A percentile compares a stretch with the other conserved stretches of the same genome.
These are phyloP conservation scores for Sclerotinia nivalis DNA, from an alignment of 2,329 filamentous ascomycete species.

Conservation along the genomic window DNA sequence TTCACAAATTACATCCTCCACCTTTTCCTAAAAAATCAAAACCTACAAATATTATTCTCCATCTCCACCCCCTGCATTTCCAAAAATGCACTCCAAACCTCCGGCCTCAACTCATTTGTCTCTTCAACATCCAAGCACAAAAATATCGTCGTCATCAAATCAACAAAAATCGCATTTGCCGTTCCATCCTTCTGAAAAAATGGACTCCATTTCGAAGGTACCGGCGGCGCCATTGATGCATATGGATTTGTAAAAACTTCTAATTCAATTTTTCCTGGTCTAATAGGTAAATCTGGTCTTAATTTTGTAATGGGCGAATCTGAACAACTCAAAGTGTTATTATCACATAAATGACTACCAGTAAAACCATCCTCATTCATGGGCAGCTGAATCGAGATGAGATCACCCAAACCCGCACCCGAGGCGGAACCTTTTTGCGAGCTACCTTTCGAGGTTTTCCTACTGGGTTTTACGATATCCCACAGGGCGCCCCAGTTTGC, in stretches of 20 bases:
- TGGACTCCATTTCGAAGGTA: conserved; percentile 32
- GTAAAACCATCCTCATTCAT: background rate
- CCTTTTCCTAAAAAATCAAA: background rate
- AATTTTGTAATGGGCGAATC: conserved; percentile 1
- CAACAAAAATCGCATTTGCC: conserved; percentile 31
- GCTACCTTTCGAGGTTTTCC: conserved; percentile 25
- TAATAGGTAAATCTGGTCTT: background rate
- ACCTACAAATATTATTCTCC: conserved; percentile 33
- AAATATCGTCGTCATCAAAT: conserved; percentile 37
- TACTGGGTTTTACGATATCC: conserved; percentile 34
- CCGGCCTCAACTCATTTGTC: conserved; percentile 33
- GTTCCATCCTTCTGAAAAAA: conserved; percentile 31
- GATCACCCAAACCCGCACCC: background rate
- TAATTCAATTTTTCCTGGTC: conserved; percentile 9
- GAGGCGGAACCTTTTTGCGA: background rate
- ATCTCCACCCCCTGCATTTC: conserved; percentile 31
- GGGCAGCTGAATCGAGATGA: background rate
- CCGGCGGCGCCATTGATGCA: background rate
- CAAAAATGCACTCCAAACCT: conserved; percentile 33
- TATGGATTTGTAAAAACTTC: conserved; percentile 6
- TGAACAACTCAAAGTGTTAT: background rate
- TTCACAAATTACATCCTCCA: too few relatives aligned
- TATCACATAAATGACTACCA: background rate
- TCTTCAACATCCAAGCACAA: conserved; percentile 31
- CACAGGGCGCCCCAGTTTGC: conserved; percentile 37